A percentile compares a stretch with the other conserved stretches of the same genome.
Conservation (phyloP, 208 protist species). For the Wallacemonas sp. region DNA sequence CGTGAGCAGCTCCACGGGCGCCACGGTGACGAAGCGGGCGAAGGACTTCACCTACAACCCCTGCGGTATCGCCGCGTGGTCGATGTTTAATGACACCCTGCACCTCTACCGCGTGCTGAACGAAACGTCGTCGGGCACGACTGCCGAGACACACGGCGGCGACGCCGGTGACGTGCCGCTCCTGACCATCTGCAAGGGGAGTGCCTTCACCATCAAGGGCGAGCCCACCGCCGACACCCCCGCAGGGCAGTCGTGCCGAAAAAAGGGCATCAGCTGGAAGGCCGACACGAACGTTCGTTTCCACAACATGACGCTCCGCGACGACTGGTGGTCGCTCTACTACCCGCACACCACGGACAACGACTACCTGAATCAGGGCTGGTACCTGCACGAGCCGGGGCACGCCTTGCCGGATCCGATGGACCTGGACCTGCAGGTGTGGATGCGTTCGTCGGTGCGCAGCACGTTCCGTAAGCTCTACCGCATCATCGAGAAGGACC, state of each 20-base stretch:
- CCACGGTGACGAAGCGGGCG: conserved; percentile 12
- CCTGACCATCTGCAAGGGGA: conserved; percentile 68
- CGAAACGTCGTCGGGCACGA: not conserved
- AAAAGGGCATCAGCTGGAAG: conserved; percentile 90
- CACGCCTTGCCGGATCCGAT: conserved; percentile 74
- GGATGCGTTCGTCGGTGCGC: conserved; percentile 94
- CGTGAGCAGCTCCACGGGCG: conserved; percentile 6
- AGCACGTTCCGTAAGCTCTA: conserved; percentile 97
- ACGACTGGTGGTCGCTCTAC: conserved; percentile 62
- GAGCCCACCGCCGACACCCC: conserved; percentile 38
- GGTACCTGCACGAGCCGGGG: conserved; percentile 80
- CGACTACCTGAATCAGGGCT: conserved; percentile 76
- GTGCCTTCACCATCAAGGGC: conserved; percentile 52
- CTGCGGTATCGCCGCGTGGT: conserved; percentile 95
- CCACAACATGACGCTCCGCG: conserved; percentile 35
- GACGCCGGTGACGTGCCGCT: conserved; percentile 21
- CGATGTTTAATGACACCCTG: conserved; percentile 96
- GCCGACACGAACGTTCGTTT: conserved; percentile 91
- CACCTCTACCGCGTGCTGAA: conserved; percentile 45
- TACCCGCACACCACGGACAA: conserved; percentile 69
- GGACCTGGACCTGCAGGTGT: conserved; percentile 97
- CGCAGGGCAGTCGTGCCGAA: conserved; percentile 54
- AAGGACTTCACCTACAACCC: conserved; percentile 86
- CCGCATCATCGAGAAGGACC: conserved; percentile 84
- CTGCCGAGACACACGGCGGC: conserved; percentile 15